phyloP scores from a whole-genome alignment of 352 stramenopile genomes.

The Phytophthora fragariaefolia region DNA sequence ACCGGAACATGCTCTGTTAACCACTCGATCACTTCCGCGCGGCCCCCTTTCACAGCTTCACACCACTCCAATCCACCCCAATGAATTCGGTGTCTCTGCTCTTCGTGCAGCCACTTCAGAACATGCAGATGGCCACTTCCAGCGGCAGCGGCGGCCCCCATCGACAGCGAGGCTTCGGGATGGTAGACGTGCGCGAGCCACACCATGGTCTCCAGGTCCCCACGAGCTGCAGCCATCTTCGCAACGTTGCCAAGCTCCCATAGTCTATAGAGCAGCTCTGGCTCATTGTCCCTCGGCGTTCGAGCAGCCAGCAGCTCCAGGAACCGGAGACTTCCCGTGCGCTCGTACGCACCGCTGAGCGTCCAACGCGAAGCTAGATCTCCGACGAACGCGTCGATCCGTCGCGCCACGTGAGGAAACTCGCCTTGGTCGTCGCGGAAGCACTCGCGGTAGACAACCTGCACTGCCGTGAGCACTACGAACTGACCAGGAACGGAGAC shows the following conservation, averaged over 20 bases:
- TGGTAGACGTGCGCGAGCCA: background rate
- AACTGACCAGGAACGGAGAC: background rate
- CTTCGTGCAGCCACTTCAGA: background rate
- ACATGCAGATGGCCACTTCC: background rate
- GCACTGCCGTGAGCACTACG: constrained; percentile 6
- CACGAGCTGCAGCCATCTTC: background rate
- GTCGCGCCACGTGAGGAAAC: background rate
- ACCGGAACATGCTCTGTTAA: background rate
- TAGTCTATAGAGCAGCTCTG: background rate
- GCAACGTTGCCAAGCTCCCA: background rate
- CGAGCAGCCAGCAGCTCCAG: background rate
- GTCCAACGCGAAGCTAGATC: background rate
- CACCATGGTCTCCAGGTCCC: background rate
- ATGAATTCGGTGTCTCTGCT: background rate
- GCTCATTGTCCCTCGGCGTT: background rate
- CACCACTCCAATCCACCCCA: background rate
- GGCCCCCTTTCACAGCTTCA: background rate
- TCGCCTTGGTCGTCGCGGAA: constrained; percentile 1
- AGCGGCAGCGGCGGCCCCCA: background rate
- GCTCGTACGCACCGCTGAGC: background rate
- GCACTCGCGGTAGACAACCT: constrained; percentile 4
- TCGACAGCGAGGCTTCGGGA: background rate
- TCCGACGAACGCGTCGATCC: background rate
- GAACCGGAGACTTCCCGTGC: background rate
- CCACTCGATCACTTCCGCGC: constrained; percentile 10